Evolutionary conservation across 345 rosid species (phyloP), one percentile per base, ranked within the genome.

Genomic region (Streptanthus diversifolius): DNA sequence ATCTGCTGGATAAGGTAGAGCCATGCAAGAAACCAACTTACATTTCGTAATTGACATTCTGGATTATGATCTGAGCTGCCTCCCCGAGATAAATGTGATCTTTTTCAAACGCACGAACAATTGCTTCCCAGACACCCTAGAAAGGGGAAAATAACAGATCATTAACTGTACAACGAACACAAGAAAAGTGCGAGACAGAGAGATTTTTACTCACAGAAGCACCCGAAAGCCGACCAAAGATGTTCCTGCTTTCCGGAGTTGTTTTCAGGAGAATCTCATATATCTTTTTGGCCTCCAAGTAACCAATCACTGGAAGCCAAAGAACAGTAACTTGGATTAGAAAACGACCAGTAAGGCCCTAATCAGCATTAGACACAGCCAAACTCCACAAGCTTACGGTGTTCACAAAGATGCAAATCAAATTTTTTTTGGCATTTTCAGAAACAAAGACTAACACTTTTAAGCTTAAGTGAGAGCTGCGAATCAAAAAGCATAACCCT

Each of bases 1-100:
- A 27, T 41, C 37, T 21, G 27, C 58, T 8, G 64, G 36, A 67
- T 39, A 48, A 77, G 63, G 60, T 39, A 24, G 44, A 57, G 54
- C 39, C 21, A 15, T 30, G 4, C 49, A 63, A 77, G 29, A 68
- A 30, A 45, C 15, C 68, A 21, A 65, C 93, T 87, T 79, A 95
- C 99, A 95, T 91, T 80, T 95, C 97, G 67, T 91, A 95, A 63
- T 82, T 91, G n/a, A 91, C 96, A 81, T 89, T 91, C 78, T 91
- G 97, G 68, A 87, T 80, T 35, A 95, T 91, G 62, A 90, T 83
- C 69, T 89, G 97, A 55, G 99, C 95, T 72, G 95, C 99, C 81
- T 91, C 97, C 5, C 99, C 99, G 22, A 91, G 93, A 85, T 53
- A 95, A 75, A 95, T 78, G 73, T 86, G 83, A 81, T 95, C 95